Evolutionary conservation across 306 rosid species (phyloP).

Genomic region (Malus sieversii): DNA sequence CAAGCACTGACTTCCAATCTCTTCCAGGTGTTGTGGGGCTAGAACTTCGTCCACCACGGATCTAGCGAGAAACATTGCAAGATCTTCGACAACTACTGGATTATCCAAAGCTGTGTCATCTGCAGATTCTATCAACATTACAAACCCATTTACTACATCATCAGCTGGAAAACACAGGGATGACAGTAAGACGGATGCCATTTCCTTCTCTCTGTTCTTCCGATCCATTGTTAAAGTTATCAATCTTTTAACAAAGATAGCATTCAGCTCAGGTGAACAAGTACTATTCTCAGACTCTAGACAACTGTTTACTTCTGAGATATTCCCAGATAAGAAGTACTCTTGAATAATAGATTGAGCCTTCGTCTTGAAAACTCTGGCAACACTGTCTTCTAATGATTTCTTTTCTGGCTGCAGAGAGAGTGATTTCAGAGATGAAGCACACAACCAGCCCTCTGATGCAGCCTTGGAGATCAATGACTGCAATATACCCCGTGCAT

Average conservation of each 20-base stretch:
- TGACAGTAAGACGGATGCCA: slow-evolving; percentile 63
- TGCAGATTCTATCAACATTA: slow-evolving; percentile 62
- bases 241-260: slow-evolving; percentile 55
- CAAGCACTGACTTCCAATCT: slow-evolving; percentile 43
- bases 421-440: slow-evolving; percentile 53
- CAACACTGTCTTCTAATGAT: slow-evolving; percentile 32
- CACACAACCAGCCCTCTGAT: slow-evolving; percentile 73
- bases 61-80: slow-evolving; percentile 68
- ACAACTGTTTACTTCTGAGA: slow-evolving; percentile 41
- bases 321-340: slow-evolving; percentile 61
- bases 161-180: slow-evolving; percentile 58
- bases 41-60: slow-evolving; percentile 61
- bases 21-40: slow-evolving; percentile 62
- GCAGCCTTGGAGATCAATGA: slow-evolving; percentile 53
- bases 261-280: slow-evolving; percentile 35
- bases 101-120: slow-evolving; percentile 67
- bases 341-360: slow-evolving; percentile 55
- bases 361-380: slow-evolving; percentile 48
- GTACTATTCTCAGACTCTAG: slow-evolving; percentile 42
- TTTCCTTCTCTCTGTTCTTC: slow-evolving; percentile 70
- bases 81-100: slow-evolving; percentile 66
- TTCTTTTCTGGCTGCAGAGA: slow-evolving; percentile 31
- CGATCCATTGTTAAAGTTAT: slow-evolving; percentile 67
- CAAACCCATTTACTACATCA: slow-evolving; percentile 60
- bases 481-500: slow-evolving; percentile 43